Evolutionary conservation across 2,329 filamentous ascomycete genomes (phyloP).

Genomic region (Apiospora phragmitis): DNA sequence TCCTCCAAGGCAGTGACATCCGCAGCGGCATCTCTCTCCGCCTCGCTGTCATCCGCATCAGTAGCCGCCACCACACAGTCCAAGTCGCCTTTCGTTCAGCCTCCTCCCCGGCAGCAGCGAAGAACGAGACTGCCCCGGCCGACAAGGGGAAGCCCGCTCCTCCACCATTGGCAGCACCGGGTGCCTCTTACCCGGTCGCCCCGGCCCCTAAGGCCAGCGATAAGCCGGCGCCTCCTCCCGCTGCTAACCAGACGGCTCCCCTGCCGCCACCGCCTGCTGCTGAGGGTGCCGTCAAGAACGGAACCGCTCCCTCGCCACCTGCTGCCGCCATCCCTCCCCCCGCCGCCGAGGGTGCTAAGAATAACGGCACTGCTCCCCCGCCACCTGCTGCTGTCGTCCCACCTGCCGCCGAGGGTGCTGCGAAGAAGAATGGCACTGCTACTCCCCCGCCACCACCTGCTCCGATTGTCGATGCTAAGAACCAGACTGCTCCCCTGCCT

Average conservation of each 20-base stretch:
- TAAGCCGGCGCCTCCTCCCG: too few species aligned
- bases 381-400: neutral
- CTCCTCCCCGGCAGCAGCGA: neutral
- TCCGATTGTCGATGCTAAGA: neutral
- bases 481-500: conserved; percentile 5
- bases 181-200: neutral
- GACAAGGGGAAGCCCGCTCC: too few species aligned
- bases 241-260: neutral
- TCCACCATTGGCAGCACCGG: too few species aligned
- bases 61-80: neutral
- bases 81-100: neutral
- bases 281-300: neutral
- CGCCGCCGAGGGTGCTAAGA: neutral
- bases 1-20: neutral
- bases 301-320: neutral
- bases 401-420: neutral
- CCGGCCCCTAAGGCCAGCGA: neutral
- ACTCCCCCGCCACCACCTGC: neutral
- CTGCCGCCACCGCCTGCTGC: neutral
- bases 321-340: neutral
- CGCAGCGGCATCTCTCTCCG: neutral
- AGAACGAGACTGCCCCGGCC: neutral
- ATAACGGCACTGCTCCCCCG: neutral
- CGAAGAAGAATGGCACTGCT: neutral
- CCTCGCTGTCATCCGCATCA: neutral